These are phyloP conservation scores for Malus hybrid DNA, from an alignment of 331 rosid genomes.

Conservation along the genomic window DNA sequence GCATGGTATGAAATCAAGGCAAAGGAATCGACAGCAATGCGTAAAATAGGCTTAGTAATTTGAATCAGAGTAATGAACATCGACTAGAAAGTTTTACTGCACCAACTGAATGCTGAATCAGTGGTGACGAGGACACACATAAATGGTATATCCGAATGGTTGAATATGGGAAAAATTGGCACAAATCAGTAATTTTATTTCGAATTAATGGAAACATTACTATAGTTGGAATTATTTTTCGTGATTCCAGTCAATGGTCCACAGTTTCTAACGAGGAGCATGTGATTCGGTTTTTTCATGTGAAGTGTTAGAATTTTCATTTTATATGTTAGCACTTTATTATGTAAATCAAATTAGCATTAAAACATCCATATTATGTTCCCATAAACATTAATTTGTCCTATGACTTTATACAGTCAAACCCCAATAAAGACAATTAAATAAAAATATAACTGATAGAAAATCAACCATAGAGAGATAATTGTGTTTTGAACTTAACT, in stretches of 20 bases:
- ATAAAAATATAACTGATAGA: not conserved
- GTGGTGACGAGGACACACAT: not conserved
- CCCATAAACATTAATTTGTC: not conserved
- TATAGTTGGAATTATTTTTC: not conserved
- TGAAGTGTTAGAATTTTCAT: not conserved
- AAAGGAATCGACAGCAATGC: not conserved
- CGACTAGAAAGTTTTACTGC: not conserved
- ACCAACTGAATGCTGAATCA: not conserved
- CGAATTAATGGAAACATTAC: not conserved
- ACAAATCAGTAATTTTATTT: not conserved
- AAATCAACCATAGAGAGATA: not conserved
- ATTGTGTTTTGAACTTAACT: not conserved
- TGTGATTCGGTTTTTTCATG: no score
- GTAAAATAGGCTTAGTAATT: not conserved
- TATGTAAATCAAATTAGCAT: not conserved
- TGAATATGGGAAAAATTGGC: not conserved
- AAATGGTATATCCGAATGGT: not conserved
- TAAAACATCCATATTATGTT: not conserved
- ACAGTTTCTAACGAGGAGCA: no score
- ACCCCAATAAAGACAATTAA: not conserved
- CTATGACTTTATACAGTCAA: not conserved
- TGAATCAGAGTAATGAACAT: not conserved
- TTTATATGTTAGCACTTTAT: not conserved
- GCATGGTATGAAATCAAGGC: not conserved
- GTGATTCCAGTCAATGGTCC: not conserved